phyloP scores from a whole-genome alignment of 768 basidiomycete genomes.

The Suillus discolor region DNA sequence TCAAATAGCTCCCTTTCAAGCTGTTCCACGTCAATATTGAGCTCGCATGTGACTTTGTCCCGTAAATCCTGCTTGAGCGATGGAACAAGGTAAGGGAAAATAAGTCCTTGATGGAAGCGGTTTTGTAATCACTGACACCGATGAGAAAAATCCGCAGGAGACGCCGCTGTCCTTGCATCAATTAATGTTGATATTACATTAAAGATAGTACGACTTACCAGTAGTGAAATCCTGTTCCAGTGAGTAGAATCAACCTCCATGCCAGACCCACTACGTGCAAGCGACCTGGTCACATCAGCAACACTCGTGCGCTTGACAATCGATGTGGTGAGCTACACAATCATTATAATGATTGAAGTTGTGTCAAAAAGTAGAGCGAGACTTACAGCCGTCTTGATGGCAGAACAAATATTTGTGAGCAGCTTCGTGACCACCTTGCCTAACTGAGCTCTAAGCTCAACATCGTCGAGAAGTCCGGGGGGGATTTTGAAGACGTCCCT shows the following conservation, averaged over 20 bases:
- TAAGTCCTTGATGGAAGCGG: neutral
- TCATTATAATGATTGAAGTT: too few species aligned
- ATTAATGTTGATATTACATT: neutral
- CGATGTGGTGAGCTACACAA: neutral
- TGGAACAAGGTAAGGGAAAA: constrained; percentile 8
- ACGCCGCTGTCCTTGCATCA: neutral
- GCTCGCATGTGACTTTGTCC: neutral
- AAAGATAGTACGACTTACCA: constrained; percentile 1
- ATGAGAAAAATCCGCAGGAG: neutral
- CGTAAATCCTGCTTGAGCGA: constrained; percentile 5
- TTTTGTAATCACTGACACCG: neutral
- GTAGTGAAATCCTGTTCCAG: constrained; percentile 10
- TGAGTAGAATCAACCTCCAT: constrained; percentile 9
- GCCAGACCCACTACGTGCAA: neutral
- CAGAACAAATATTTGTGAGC: neutral
- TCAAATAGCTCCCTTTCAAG: too few species aligned
- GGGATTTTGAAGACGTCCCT: too few species aligned
- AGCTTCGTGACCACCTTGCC: too few species aligned
- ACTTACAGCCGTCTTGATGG: constrained; percentile 1
- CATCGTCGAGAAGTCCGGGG: too few species aligned
- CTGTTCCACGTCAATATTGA: neutral
- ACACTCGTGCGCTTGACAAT: constrained; percentile 3
- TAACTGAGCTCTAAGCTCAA: too few species aligned
- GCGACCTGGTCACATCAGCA: neutral
- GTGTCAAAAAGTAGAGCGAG: too few species aligned